Base-by-base conservation (phyloP, 306 rosid genomes). In the Senna siamea region DNA sequence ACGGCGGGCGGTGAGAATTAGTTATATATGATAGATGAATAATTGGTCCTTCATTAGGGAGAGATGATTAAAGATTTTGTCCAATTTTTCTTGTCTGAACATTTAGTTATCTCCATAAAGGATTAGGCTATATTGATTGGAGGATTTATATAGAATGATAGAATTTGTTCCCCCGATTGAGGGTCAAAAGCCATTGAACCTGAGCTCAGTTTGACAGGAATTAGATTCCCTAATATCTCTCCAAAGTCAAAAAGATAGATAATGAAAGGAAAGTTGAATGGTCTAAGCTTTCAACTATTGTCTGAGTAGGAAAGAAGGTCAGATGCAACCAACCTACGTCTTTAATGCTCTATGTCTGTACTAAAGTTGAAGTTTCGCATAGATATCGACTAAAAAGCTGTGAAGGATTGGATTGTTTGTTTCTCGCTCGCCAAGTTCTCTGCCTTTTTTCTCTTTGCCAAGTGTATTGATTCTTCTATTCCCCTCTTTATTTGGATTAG, bases 131-230 rank as follows among this genome's bases (percentile, higher is more conserved):
- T 35, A 64, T 73, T 65, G 48, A 15, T 56, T 23, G 20, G n/a
- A 35, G 47, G 47, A 61, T 6, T 20, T 18, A 20, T 3, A 37
- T 20, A 37, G 30, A 44, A 9, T 66, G 43, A 55, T 55, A 28
- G 28, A 19, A 74, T 69, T 22, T 78, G 46, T 55, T 57, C 32
- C 64, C 1, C 58, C 51, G 40, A 11, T 69, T 66, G 7, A 54
- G 70, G 72, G 67, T 73, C 76, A 34, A 77, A 70, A 73, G 69
- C 78, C 79, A 40, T 53, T 55, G 69, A 54, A 67, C 46, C 32
- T 52, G 72, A 30, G 79, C 61, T 72, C 69, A 72, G 59, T 59
- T 73, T 43, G 70, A 57, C 84, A 57, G 54, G 86, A 89, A 77
- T 79, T 66, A 13, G 84, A 81, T 87, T 87, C 91, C 74, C 48